phyloP scores from a whole-genome alignment of 192 early-diverging fungal species.

The Backusella luteola region DNA sequence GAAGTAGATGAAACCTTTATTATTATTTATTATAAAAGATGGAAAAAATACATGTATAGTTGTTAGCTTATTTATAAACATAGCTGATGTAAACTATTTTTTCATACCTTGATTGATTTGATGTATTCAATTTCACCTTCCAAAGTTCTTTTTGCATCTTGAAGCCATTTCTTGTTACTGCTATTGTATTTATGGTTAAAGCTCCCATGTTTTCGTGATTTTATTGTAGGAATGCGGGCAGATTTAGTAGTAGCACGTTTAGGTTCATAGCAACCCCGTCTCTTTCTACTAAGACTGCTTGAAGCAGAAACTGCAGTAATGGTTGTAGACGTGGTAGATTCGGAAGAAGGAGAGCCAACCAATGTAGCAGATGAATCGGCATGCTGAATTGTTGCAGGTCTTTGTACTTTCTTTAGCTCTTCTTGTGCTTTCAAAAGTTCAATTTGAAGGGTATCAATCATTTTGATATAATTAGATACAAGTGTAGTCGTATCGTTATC shows the following conservation, averaged over 20 bases:
- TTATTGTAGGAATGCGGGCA: background rate
- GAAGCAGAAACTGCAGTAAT: background rate
- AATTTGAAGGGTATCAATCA: constrained; percentile 4
- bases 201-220: background rate
- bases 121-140: constrained; percentile 2
- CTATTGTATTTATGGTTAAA: background rate
- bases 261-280: background rate
- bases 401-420: background rate
- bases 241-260: background rate
- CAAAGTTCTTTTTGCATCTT: background rate
- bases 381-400: background rate
- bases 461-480: background rate
- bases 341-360: background rate
- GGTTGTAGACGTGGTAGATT: background rate
- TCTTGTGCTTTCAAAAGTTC: constrained; percentile 2
- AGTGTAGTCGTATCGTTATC: background rate
- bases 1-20: background rate
- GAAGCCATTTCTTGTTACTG: background rate
- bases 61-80: background rate
- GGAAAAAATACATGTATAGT: background rate
- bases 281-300: background rate
- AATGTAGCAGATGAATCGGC: constrained; percentile 10
- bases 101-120: background rate
- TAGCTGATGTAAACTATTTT: background rate
- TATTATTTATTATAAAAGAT: background rate